Percentiles rank a stretch among this genome's conserved stretches.
Evolutionary conservation across 2,329 filamentous ascomycete genomes (phyloP).

Genomic region (Talaromyces sp.): DNA sequence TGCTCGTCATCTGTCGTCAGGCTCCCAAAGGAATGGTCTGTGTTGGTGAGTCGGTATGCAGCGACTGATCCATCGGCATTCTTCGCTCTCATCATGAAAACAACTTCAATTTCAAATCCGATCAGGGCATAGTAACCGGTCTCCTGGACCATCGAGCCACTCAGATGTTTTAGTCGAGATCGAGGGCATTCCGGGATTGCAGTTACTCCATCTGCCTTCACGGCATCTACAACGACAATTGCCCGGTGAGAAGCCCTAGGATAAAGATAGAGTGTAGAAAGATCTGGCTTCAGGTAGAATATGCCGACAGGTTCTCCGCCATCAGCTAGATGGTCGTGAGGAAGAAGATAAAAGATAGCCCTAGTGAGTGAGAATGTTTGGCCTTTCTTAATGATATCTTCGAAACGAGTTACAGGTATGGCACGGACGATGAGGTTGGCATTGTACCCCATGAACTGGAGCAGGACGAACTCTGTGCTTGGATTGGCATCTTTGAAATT

Average conservation of each 20-base stretch:
- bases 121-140: conserved; percentile 10
- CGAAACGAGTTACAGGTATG: conserved; percentile 16
- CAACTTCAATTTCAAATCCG: conserved; percentile 15
- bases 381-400: not conserved
- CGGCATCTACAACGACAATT: conserved; percentile 10
- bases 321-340: conserved; percentile 12
- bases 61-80: not conserved
- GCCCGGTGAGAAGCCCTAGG: not conserved
- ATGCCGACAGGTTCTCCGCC: conserved; percentile 7
- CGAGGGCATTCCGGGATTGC: conserved; percentile 4
- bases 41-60: not conserved
- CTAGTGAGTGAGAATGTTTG: not conserved
- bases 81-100: conserved; percentile 13
- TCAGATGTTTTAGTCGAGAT: conserved; percentile 8
- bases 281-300: conserved; percentile 12
- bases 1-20: conserved; percentile 11
- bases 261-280: conserved; percentile 5
- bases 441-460: conserved; percentile 16
- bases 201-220: conserved; percentile 3
- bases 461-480: not conserved
- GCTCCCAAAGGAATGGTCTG: conserved; percentile 15
- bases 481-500: not conserved
- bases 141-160: not conserved
- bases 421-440: conserved; percentile 13
- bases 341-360: conserved; percentile 16